phyloP scores from a whole-genome alignment of 2,329 filamentous ascomycete species.

The Colletotrichum sp. region DNA sequence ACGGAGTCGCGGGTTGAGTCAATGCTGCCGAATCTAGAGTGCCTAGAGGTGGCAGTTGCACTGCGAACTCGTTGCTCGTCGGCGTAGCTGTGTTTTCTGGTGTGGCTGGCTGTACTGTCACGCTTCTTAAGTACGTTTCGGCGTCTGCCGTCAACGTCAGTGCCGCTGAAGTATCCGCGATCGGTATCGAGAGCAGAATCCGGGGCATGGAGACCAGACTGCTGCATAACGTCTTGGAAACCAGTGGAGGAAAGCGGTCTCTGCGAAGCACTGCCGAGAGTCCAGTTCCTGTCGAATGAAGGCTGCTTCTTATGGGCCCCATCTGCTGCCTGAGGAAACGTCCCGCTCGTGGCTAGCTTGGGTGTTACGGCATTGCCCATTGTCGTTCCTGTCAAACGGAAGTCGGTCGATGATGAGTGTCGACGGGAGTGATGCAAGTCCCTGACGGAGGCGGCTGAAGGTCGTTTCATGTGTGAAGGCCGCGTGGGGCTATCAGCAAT shows the following conservation, averaged over 20 bases:
- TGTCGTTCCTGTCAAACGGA: constrained; percentile 49
- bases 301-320: constrained; percentile 65
- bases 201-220: constrained; percentile 40
- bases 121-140: constrained; percentile 85
- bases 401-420: constrained; percentile 81
- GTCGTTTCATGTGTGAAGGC: constrained; percentile 58
- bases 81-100: constrained; percentile 75
- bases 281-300: constrained; percentile 75
- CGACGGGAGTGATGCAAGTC: constrained; percentile 84
- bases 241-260: constrained; percentile 60
- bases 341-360: constrained; percentile 47
- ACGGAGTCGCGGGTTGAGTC: constrained; percentile 72
- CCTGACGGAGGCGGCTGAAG: constrained; percentile 82
- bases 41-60: constrained; percentile 68
- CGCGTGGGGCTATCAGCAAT: constrained; percentile 52
- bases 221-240: constrained; percentile 46
- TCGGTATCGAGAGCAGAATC: constrained; percentile 70
- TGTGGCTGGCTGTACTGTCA: constrained; percentile 61
- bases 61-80: constrained; percentile 74
- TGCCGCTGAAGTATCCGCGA: constrained; percentile 91
- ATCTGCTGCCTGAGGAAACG: constrained; percentile 43
- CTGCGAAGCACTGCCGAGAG: constrained; percentile 55
- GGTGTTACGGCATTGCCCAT: constrained; percentile 37
- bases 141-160: constrained; percentile 77
- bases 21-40: constrained; percentile 79